Conservation (phyloP, 345 rosid species). For the Murraya koenigii region DNA sequence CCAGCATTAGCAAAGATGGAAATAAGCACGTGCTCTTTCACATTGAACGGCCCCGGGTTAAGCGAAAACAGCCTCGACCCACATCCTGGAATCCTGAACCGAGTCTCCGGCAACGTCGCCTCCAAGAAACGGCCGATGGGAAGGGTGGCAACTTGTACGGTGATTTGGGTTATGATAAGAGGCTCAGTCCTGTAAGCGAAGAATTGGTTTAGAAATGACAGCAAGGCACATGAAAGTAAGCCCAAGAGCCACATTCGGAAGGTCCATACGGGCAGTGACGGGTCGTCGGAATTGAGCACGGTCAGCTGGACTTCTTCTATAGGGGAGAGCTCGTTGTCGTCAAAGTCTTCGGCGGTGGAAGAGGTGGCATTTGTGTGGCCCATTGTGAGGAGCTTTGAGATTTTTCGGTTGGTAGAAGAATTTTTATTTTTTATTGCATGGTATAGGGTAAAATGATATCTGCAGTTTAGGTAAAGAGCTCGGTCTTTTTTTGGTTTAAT, state of each 20-base stretch:
- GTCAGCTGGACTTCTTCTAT: slow-evolving; percentile 79
- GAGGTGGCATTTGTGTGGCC: neutral
- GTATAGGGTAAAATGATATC: no score
- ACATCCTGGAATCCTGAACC: slow-evolving; percentile 54
- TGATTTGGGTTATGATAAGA: slow-evolving; percentile 73
- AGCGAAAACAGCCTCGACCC: slow-evolving; percentile 60
- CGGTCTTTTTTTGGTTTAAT: neutral
- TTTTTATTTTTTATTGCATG: neutral
- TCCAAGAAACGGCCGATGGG: slow-evolving; percentile 79
- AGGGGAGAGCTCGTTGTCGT: slow-evolving; percentile 62
- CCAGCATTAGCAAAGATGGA: slow-evolving; percentile 87
- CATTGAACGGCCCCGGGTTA: slow-evolving; percentile 83
- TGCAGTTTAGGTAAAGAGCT: no score
- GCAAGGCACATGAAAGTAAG: slow-evolving; percentile 57
- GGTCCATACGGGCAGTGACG: slow-evolving; percentile 78
- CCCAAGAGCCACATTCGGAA: slow-evolving; percentile 90
- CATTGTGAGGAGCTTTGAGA: neutral
- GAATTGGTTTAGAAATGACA: slow-evolving; percentile 83
- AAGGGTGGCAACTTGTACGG: slow-evolving; percentile 71
- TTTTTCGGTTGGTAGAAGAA: neutral
- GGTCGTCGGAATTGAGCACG: slow-evolving; percentile 75
- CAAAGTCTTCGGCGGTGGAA: neutral
- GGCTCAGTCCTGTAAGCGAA: slow-evolving; percentile 84
- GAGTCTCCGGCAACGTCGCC: slow-evolving; percentile 48
- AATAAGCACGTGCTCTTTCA: slow-evolving; percentile 83